Conservation (phyloP, 768 basidiomycete species). For the Basidioascus undulatus region DNA sequence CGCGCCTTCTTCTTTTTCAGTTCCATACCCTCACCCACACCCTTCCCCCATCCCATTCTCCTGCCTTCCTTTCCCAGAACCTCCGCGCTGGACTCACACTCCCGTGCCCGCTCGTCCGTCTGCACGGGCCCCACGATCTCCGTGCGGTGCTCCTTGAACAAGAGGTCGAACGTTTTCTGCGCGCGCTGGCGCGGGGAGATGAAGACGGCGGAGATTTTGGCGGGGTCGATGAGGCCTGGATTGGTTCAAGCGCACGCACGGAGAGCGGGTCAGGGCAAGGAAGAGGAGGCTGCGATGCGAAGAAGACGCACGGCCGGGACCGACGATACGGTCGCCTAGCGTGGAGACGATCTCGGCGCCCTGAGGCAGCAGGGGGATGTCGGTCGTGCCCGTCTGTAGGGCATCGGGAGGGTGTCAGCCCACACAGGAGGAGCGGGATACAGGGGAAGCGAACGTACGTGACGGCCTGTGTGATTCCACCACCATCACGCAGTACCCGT, state of each 20-base stretch:
- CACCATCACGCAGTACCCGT: too few relatives aligned
- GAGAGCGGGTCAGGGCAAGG: neutral
- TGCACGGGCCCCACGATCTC: conserved; percentile 25
- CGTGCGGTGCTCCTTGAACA: conserved; percentile 34
- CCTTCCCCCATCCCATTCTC: too few relatives aligned
- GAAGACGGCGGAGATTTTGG: conserved; percentile 44
- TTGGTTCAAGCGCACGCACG: neutral
- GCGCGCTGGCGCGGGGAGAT: conserved; percentile 77
- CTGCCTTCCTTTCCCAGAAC: too few relatives aligned
- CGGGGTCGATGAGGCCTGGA: conserved; percentile 51
- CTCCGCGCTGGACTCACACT: conserved; percentile 84
- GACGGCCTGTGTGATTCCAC: too few relatives aligned
- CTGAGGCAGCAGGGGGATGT: conserved; percentile 59
- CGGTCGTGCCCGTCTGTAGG: conserved; percentile 68
- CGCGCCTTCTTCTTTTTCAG: too few relatives aligned
- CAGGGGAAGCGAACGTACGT: too few relatives aligned
- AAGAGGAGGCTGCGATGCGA: neutral
- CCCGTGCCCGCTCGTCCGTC: conserved; percentile 40
- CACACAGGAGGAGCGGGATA: too few relatives aligned
- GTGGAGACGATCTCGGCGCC: conserved; percentile 48
- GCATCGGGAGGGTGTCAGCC: too few relatives aligned
- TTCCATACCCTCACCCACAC: too few relatives aligned
- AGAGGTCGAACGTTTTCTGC: conserved; percentile 57
- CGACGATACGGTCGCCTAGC: conserved; percentile 42
- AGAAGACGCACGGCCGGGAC: conserved; percentile 40